Conservation (phyloP, 371 early-diverging fungal genomes). For the Mortierella sp. region DNA sequence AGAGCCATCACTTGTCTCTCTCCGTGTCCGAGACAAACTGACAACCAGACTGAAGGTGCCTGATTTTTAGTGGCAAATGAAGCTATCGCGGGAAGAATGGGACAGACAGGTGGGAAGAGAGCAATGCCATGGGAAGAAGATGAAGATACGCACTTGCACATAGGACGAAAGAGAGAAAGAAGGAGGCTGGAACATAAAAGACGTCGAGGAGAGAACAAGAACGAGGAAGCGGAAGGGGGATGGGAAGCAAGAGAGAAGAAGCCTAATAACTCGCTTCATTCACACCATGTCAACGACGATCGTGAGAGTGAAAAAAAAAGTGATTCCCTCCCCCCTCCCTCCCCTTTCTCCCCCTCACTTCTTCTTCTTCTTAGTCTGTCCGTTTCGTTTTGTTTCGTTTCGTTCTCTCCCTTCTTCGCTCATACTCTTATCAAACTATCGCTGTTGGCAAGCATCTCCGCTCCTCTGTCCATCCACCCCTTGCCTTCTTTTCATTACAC, state of each 20-base stretch:
- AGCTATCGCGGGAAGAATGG: background rate
- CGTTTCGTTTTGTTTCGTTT: background rate
- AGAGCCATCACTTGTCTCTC: background rate
- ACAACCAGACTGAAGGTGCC: background rate
- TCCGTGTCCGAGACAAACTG: too few relatives aligned
- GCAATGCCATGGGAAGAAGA: background rate
- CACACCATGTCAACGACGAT: background rate
- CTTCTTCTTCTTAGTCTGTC: background rate
- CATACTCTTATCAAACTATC: background rate
- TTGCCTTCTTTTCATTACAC: background rate
- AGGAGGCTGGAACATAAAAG: background rate
- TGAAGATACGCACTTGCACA: background rate
- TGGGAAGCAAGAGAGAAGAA: background rate
- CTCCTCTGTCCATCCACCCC: background rate
- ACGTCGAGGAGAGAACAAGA: background rate
- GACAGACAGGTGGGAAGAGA: background rate
- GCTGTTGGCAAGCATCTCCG: background rate
- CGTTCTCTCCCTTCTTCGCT: background rate
- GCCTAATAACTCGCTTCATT: background rate
- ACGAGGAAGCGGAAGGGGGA: background rate
- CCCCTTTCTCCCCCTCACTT: background rate
- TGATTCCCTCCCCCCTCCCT: background rate
- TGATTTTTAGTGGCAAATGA: slow-evolving; percentile 12
- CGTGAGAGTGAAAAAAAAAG: background rate
- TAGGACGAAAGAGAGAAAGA: background rate